Conservation (phyloP, 2,329 filamentous ascomycete genomes). For the Ophiocordyceps polyrhachis-furcata region DNA sequence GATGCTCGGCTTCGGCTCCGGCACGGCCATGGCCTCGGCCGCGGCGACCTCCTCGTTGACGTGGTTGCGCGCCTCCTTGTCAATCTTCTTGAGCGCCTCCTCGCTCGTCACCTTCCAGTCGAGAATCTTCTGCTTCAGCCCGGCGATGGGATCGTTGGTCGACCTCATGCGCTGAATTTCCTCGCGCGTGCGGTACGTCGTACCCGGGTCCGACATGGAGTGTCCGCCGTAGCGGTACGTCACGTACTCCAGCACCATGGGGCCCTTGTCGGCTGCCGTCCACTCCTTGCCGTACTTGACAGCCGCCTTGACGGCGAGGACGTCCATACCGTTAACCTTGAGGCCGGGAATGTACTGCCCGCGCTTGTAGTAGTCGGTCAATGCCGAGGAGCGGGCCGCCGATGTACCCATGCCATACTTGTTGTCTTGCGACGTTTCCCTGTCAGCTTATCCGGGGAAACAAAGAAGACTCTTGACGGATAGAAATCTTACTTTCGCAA, state of each 20-base stretch:
- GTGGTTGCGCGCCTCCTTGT: conserved; percentile 75
- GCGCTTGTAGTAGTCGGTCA: conserved; percentile 99
- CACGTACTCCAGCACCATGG: conserved; percentile 94
- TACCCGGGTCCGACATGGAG: conserved; percentile 99
- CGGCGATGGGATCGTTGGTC: conserved; percentile 95
- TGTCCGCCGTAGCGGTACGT: conserved; percentile 98
- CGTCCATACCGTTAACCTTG: conserved; percentile 99
- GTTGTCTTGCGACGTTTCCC: conserved; percentile 58
- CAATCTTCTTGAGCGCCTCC: conserved; percentile 88
- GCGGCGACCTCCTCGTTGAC: conserved; percentile 81
- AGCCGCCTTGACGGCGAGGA: conserved; percentile 91
- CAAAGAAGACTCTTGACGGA: not conserved
- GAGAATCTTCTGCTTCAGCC: conserved; percentile 92
- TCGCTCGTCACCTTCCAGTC: conserved; percentile 86
- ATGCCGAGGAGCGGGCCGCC: conserved; percentile 77
- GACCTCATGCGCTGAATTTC: conserved; percentile 99
- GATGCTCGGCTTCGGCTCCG: conserved; percentile 63
- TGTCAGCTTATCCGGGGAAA: conserved; percentile 2
- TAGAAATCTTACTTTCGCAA: conserved; percentile 68
- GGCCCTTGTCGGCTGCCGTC: conserved; percentile 66
- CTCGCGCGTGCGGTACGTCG: conserved; percentile 97
- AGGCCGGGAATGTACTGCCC: conserved; percentile 98
- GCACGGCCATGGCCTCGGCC: conserved; percentile 73
- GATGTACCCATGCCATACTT: conserved; percentile 99
- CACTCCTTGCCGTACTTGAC: conserved; percentile 88